Conservation (phyloP, 2,329 filamentous ascomycete species). For the Aspergillus oerlinghausenensis region DNA sequence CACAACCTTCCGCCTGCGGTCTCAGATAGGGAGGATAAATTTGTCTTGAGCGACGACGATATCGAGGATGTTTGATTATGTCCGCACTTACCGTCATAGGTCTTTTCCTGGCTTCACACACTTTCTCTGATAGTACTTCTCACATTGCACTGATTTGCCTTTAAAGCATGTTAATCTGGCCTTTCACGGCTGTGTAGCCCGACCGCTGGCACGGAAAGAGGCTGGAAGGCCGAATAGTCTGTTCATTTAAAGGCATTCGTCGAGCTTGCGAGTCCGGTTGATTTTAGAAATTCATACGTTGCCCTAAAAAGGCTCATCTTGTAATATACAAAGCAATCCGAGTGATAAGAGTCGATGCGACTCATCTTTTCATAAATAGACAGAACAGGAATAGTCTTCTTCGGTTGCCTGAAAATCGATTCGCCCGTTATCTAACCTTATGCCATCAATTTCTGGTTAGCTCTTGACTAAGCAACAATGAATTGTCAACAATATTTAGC, state of each 20-base stretch:
- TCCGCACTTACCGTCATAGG: not conserved
- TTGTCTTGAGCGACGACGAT: conserved; percentile 77
- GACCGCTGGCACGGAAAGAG: too few species aligned
- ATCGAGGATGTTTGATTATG: conserved; percentile 62
- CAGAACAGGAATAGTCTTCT: not conserved
- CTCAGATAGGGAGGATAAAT: conserved; percentile 55
- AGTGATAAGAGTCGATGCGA: not conserved
- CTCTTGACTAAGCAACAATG: not conserved
- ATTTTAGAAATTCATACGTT: not conserved
- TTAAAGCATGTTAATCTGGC: not conserved
- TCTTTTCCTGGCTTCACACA: not conserved
- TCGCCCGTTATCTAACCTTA: not conserved
- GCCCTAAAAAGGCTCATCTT: not conserved
- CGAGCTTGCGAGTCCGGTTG: not conserved
- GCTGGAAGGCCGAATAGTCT: not conserved
- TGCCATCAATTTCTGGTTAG: too few species aligned
- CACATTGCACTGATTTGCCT: not conserved
- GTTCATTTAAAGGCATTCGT: not conserved
- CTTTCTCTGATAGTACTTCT: not conserved
- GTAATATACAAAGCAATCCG: not conserved
- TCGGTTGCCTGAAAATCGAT: not conserved
- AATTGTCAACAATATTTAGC: not conserved
- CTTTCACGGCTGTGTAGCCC: not conserved
- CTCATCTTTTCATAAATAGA: not conserved
- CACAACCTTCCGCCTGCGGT: conserved; percentile 27